These are phyloP conservation scores for Flaveria trinervia DNA, from an alignment of 129 eudicot species.

Conservation along the genomic window DNA sequence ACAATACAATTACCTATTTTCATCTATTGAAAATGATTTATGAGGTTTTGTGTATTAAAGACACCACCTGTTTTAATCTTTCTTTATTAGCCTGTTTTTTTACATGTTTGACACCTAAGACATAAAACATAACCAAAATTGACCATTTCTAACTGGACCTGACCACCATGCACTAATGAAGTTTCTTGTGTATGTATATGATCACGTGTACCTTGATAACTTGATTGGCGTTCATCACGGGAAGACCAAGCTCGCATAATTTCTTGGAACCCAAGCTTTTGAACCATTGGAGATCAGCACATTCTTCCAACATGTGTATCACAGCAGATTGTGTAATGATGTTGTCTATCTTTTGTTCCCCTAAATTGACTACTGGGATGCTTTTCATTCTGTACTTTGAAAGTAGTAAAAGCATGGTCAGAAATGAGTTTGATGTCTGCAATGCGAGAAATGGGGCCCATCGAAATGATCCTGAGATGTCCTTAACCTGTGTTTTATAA, in stretches of 20 bases:
- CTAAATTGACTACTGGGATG: slow-evolving; percentile 79
- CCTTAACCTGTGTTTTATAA: slow-evolving; percentile 58
- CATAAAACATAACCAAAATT: neutral
- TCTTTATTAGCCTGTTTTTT: neutral
- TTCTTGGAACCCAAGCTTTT: slow-evolving; percentile 80
- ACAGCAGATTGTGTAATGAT: slow-evolving; percentile 91
- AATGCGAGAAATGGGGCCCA: slow-evolving; percentile 98
- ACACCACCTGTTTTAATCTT: neutral
- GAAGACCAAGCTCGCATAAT: slow-evolving; percentile 84
- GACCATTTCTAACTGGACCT: neutral
- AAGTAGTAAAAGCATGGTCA: slow-evolving; percentile 86
- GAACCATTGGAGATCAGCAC: slow-evolving; percentile 89
- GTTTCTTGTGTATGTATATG: neutral
- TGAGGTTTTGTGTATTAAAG: neutral
- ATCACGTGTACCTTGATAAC: slow-evolving; percentile 58
- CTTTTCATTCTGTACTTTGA: slow-evolving; percentile 97
- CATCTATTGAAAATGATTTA: neutral
- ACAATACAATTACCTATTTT: too few relatives aligned
- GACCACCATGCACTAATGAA: neutral
- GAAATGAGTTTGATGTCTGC: slow-evolving; percentile 84
- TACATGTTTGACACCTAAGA: neutral
- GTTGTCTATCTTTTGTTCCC: slow-evolving; percentile 68
- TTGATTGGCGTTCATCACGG: slow-evolving; percentile 53
- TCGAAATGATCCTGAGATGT: slow-evolving; percentile 87
- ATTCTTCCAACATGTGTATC: slow-evolving; percentile 89